These are phyloP conservation scores for Coprinopsis marcescibilis DNA, from an alignment of 768 basidiomycete genomes.

Conservation along the genomic window DNA sequence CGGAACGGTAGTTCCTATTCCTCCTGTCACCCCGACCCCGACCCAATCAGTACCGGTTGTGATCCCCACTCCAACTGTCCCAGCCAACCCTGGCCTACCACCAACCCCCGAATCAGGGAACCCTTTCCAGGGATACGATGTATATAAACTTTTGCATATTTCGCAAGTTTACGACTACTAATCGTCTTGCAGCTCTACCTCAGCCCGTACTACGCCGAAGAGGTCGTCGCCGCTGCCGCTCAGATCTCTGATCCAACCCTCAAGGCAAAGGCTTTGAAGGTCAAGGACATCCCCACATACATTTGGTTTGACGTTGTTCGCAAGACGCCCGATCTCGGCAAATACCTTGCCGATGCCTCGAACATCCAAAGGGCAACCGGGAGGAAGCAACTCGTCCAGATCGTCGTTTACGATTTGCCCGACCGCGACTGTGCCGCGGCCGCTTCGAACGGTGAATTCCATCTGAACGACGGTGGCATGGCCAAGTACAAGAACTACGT, in stretches of 20 bases:
- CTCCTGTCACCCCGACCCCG: constrained; percentile 17
- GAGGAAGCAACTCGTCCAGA: constrained; percentile 44
- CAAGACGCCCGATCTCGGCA: constrained; percentile 49
- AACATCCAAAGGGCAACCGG: constrained; percentile 40
- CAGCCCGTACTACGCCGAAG: constrained; percentile 50
- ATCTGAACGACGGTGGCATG: constrained; percentile 49
- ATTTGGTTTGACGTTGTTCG: constrained; percentile 55
- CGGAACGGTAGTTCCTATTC: constrained; percentile 1
- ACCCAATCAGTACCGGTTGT: constrained; percentile 17
- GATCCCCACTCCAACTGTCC: constrained; percentile 18
- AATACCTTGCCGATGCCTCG: constrained; percentile 49
- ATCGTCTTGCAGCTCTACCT: constrained; percentile 37
- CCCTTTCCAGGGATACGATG: constrained; percentile 46
- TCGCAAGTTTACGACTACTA: background rate
- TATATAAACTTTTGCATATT: constrained; percentile 15
- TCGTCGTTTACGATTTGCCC: constrained; percentile 55
- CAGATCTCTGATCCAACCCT: constrained; percentile 43
- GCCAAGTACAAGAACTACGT: constrained; percentile 56
- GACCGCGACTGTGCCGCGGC: constrained; percentile 63
- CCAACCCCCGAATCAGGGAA: constrained; percentile 40
- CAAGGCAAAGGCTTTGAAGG: constrained; percentile 43
- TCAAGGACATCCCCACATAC: constrained; percentile 58
- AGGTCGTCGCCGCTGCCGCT: constrained; percentile 45
- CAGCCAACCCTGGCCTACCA: constrained; percentile 18
- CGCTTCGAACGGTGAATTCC: constrained; percentile 64